Conservation (phyloP, 2,329 filamentous ascomycete species). For the Volutella citrinella region DNA sequence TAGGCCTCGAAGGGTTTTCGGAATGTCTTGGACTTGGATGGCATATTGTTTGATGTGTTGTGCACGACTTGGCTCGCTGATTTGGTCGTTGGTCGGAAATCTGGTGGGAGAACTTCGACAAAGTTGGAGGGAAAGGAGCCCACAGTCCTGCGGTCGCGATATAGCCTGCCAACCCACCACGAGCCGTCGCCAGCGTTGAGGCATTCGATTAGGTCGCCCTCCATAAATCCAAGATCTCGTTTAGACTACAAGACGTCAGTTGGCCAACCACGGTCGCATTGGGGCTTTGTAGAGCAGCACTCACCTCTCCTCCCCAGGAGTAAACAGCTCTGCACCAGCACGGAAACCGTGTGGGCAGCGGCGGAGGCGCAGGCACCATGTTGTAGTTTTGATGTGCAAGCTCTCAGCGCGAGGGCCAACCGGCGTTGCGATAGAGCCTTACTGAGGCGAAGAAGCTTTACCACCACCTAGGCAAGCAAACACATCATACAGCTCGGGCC, state of each 20-base stretch:
- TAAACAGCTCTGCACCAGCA: conserved; percentile 92
- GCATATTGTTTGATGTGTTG: conserved; percentile 52
- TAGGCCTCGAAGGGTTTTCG: conserved; percentile 68
- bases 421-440: no score
- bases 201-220: conserved; percentile 97
- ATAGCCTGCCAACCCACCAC: conserved; percentile 96
- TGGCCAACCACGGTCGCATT: conserved; percentile 13
- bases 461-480: no score
- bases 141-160: conserved; percentile 84
- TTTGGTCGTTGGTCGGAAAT: conserved; percentile 73
- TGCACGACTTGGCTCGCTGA: conserved; percentile 58
- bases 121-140: conserved; percentile 97
- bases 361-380: conserved; percentile 55
- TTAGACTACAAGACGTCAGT: conserved; percentile 60
- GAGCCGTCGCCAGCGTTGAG: conserved; percentile 95
- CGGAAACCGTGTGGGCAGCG: conserved; percentile 75
- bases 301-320: conserved; percentile 88
- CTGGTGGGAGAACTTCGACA: conserved; percentile 81
- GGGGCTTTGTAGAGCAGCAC: conserved; percentile 9
- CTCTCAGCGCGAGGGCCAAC: no score
- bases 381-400: no score
- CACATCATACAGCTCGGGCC: no score
- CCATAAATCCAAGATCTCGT: conserved; percentile 92
- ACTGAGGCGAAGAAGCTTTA: no score
- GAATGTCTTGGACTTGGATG: conserved; percentile 61